phyloP scores from a whole-genome alignment of 2,329 filamentous ascomycete genomes.

The Fusarium avenaceum region DNA sequence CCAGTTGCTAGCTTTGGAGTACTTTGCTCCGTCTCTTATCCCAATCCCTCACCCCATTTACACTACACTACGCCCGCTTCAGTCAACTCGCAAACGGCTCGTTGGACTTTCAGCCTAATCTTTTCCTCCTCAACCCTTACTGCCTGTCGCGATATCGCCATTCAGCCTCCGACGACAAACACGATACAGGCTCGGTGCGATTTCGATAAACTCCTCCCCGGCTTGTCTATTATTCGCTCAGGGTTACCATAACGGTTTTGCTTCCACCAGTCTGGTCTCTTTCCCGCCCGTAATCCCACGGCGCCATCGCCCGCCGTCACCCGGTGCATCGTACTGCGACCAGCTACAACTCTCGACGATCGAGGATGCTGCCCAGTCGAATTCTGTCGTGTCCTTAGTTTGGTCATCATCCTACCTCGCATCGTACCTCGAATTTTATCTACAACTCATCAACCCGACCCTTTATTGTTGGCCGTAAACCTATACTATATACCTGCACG shows the following conservation, averaged over 20 bases:
- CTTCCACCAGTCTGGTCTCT: constrained; percentile 11
- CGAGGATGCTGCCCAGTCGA: constrained; percentile 42
- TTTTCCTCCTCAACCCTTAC: constrained; percentile 29
- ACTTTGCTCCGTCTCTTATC: constrained; percentile 35
- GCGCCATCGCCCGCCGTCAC: constrained; percentile 34
- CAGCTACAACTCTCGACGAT: constrained; percentile 22
- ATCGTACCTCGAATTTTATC: constrained; percentile 19
- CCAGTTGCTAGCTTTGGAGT: constrained; percentile 26
- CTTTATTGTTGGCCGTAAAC: constrained; percentile 20
- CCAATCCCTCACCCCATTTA: constrained; percentile 32
- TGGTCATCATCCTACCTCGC: constrained; percentile 27
- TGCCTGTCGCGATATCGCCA: constrained; percentile 32
- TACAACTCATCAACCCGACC: constrained; percentile 18
- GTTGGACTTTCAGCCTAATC: constrained; percentile 37
- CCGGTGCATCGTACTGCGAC: constrained; percentile 28
- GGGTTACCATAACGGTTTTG: constrained; percentile 17
- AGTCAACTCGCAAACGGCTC: constrained; percentile 37
- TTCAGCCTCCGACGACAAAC: constrained; percentile 26
- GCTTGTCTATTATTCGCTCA: constrained; percentile 12
- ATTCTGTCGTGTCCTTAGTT: constrained; percentile 38
- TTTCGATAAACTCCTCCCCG: constrained; percentile 18
- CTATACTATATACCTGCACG: constrained; percentile 14
- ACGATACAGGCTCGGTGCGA: constrained; percentile 23
- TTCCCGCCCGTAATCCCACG: constrained; percentile 11
- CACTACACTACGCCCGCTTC: constrained; percentile 38